Percentiles rank a stretch among this genome's conserved stretches.
Conservation (phyloP, 2,329 filamentous ascomycete species). For the Cladophialophora exuberans region DNA sequence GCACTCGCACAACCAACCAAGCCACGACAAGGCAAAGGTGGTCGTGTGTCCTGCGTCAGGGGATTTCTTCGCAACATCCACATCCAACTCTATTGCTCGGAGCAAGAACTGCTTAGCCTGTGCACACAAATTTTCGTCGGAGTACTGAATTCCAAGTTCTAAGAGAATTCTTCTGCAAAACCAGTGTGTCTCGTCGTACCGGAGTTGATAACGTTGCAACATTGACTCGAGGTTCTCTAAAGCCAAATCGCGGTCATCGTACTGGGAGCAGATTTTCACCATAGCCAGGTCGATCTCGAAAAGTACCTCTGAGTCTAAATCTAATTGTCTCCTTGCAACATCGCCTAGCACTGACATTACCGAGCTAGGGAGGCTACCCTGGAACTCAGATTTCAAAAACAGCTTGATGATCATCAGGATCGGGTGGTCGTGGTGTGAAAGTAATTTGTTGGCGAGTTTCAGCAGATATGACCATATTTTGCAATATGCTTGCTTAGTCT, state of each 20-base stretch:
- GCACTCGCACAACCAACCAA: not conserved
- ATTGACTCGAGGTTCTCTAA: not conserved
- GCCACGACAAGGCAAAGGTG: not conserved
- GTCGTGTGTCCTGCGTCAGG: not conserved
- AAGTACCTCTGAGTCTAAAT: not conserved
- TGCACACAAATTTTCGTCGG: not conserved
- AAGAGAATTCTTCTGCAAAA: not conserved
- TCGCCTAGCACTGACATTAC: conserved; percentile 6
- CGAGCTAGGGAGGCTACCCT: not conserved
- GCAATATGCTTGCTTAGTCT: not conserved
- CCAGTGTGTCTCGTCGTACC: not conserved
- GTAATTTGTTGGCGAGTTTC: conserved; percentile 3
- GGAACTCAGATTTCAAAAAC: not conserved
- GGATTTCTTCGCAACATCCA: not conserved
- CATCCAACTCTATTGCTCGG: not conserved
- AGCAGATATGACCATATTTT: not conserved
- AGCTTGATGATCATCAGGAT: conserved; percentile 10
- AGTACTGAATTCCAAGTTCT: not conserved
- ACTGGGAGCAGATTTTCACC: not conserved
- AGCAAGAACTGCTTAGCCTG: not conserved
- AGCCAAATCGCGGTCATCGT: not conserved
- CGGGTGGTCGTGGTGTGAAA: conserved; percentile 9
- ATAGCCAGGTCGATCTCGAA: not conserved
- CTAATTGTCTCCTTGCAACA: not conserved
- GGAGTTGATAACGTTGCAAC: not conserved